Base-by-base conservation (phyloP, 148 eudicot species). In the Cornus florida region DNA sequence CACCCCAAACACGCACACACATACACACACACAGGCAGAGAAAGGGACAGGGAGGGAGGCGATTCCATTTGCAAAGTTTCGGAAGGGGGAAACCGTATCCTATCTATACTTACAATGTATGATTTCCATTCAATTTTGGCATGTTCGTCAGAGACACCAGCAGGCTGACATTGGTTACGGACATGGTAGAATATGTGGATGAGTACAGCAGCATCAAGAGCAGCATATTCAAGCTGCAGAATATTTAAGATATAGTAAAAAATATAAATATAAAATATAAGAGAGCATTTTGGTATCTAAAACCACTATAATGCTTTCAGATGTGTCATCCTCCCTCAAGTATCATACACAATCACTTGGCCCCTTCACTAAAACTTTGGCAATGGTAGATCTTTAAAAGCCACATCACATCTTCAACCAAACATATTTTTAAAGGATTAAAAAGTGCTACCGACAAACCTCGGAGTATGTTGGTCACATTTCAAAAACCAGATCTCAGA, bases 141-240 rank as follows among this genome's bases (percentile, higher is more conserved):
- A 78, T 85, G 39, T 71, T 85, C 90, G 72, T 88, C 89, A 32
- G 85, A 57, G 11, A 70, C 84, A 79, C 75, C 89, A 50, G 71
- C 79, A 69, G 92, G 82, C 65, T 86, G 95, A 77, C 89, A 69
- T 28, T 83, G 86, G 77, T 79, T 79, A 64, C 91, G 87, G 46
- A 91, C 86, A 71, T 92, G 97, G 70, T 86, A 85, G 82, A 97
- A 97, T 80, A 97, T 92, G 89, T 91, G 98, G 81, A 97, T 76
- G 78, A 94, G 99, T 23, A 92, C 99, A 73, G 86, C 98, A 73
- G 99, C 99, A 78, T 97, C 99, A 81, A 97, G 92, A 80, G 99
- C 98, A 79, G 99, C 99, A 86, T 97, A 97, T 71, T 97, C 98
- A 82, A 97, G 83, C 99, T 95, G 92, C 86, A 81, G 24, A 73